Evolutionary conservation across 768 basidiomycete genomes (phyloP).

Genomic region (Leccinum subgranulosum): DNA sequence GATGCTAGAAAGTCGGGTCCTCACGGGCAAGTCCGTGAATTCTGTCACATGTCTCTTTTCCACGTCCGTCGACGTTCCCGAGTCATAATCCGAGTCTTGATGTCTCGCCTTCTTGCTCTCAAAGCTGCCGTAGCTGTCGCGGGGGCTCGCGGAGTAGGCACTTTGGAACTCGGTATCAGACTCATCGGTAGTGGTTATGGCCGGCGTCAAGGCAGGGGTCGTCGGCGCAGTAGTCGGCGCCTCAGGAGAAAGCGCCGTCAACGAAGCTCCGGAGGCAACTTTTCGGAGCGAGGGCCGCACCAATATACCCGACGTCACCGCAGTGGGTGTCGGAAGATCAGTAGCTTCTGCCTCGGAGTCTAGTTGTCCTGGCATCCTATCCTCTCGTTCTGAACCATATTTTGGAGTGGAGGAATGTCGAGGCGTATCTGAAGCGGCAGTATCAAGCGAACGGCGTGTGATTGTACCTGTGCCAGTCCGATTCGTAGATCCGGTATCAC

Average conservation of each 20-base stretch:
- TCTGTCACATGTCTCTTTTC: slow-evolving; percentile 29
- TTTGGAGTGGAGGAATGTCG: slow-evolving; percentile 25
- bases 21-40: slow-evolving; percentile 36
- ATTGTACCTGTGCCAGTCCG: slow-evolving; percentile 40
- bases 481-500: slow-evolving; percentile 63
- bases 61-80: slow-evolving; percentile 30
- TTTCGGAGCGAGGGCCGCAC: slow-evolving; percentile 28
- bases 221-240: slow-evolving; percentile 27
- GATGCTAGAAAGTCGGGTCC: slow-evolving; percentile 56
- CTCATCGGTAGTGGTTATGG: slow-evolving; percentile 54
- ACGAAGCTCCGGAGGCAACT: slow-evolving; percentile 32
- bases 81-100: slow-evolving; percentile 28
- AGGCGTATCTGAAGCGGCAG: slow-evolving; percentile 25
- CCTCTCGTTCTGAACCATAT: slow-evolving; percentile 29
- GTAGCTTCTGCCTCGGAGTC: slow-evolving; percentile 33
- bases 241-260: slow-evolving; percentile 24
- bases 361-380: slow-evolving; percentile 38
- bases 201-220: slow-evolving; percentile 35
- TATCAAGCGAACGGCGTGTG: slow-evolving; percentile 25
- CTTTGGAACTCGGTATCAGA: slow-evolving; percentile 88
- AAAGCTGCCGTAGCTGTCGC: slow-evolving; percentile 58
- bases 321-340: slow-evolving; percentile 27
- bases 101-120: slow-evolving; percentile 25
- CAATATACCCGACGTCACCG: slow-evolving; percentile 23
- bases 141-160: slow-evolving; percentile 75